These are phyloP conservation scores for Hanseniaspora uvarum DNA, from an alignment of 1,139 yeast genomes.

Conservation along the genomic window DNA sequence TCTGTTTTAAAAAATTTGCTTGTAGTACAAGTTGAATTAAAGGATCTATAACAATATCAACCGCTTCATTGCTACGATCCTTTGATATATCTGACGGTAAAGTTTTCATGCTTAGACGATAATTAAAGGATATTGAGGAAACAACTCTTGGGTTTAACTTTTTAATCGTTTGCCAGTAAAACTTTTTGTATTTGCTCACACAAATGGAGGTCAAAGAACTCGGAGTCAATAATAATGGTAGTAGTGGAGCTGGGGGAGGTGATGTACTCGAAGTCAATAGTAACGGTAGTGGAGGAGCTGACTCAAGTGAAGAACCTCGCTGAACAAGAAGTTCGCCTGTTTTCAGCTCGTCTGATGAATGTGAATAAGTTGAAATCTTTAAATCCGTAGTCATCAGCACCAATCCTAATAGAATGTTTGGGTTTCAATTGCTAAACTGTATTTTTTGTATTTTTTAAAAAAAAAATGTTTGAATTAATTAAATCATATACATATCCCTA, in stretches of 20 bases:
- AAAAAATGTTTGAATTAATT: background rate
- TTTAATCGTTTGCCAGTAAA: background rate
- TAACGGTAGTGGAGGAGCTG: too few relatives aligned
- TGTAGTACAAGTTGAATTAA: background rate
- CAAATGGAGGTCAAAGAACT: background rate
- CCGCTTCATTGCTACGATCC: background rate
- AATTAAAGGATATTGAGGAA: background rate
- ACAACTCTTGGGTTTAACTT: background rate
- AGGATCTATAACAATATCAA: background rate
- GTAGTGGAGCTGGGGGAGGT: slow-evolving; percentile 5
- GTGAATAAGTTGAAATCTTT: too few relatives aligned
- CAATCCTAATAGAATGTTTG: too few relatives aligned
- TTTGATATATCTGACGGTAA: background rate
- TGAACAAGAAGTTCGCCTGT: too few relatives aligned
- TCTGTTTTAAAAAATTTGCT: background rate
- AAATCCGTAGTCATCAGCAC: too few relatives aligned
- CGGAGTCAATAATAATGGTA: background rate
- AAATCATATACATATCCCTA: background rate
- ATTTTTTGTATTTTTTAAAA: too few relatives aligned
- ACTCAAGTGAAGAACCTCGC: too few relatives aligned
- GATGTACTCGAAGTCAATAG: too few relatives aligned
- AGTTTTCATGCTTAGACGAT: too few relatives aligned
- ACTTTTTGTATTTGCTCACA: background rate
- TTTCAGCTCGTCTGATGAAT: too few relatives aligned
- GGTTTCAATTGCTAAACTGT: too few relatives aligned